phyloP scores from a whole-genome alignment of 2,329 filamentous ascomycete genomes.

The Alternaria hordeiaustralica region DNA sequence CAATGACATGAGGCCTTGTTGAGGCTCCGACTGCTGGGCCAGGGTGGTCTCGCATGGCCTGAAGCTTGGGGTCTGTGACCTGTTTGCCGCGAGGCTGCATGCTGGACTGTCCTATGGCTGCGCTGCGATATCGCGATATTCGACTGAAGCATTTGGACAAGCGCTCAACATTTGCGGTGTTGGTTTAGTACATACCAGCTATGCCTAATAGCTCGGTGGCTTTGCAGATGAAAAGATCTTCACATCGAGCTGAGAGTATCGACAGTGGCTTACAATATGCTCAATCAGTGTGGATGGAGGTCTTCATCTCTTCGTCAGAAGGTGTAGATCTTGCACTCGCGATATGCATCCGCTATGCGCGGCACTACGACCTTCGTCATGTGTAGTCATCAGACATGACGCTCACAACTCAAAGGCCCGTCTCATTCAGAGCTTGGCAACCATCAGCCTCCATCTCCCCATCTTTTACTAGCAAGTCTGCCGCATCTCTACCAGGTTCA shows the following conservation, averaged over 20 bases:
- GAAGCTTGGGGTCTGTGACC: conserved; percentile 7
- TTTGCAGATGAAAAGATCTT: background rate
- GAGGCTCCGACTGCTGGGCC: conserved; percentile 16
- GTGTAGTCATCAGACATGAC: background rate
- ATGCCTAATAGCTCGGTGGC: background rate
- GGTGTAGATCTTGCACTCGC: background rate
- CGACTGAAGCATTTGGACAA: background rate
- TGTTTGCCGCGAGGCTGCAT: conserved; percentile 4
- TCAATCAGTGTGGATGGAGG: conserved; percentile 1
- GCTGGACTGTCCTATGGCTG: background rate
- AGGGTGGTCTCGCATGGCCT: conserved; percentile 15
- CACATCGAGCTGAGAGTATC: background rate
- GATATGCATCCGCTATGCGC: background rate
- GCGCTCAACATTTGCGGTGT: conserved; percentile 11
- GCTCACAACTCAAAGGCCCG: background rate
- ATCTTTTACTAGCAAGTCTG: background rate
- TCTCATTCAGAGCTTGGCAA: background rate
- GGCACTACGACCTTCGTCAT: background rate
- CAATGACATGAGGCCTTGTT: conserved; percentile 16
- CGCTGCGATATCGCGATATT: background rate
- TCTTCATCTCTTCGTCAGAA: background rate
- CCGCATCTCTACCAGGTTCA: background rate
- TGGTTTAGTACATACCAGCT: background rate
- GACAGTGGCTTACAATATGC: background rate
- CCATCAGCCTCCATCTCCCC: background rate